Base-by-base conservation (phyloP, 352 stramenopile genomes). In the Phytopythium helicoides region DNA sequence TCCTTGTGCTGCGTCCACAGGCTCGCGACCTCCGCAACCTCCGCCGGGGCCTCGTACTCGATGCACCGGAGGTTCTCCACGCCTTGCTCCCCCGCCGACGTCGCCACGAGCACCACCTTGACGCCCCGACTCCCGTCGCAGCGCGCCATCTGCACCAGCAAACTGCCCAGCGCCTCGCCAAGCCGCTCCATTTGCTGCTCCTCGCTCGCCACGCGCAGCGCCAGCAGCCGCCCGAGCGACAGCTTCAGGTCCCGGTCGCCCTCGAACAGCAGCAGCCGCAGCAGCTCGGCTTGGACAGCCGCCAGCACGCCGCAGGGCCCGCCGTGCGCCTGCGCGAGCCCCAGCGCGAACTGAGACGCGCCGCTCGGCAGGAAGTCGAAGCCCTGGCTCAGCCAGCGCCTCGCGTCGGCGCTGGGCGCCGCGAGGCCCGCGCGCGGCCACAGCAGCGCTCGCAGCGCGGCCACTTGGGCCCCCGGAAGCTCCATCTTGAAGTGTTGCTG, bases 251-350 rank as follows among this genome's bases (percentile, higher is more conserved):
- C 9, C 28, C 28, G 28, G 9, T 5, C 5, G 5, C 9, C 28
- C 36, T 19, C 58, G 52, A 89, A 85, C 22, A 92, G 54, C 37
- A 80, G 68, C n/a, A 71, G 40, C 19, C 72, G 67, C 55, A 91
- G 41, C 33, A 96, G 46, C 53, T 89, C 76, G 25, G 78, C 84
- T 48, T 94, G 84, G 23, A 94, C 80, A 1, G 73, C 75, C 4
- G 86, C 86, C 38, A 96, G 60, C 6, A 96, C 80, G 48, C 86
- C 86, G 51, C 86, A 94, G 6, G 86, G 86, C 1, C 86, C 86
- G 40, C 84, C 86, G 31, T 92, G 76, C 28, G 62, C 61, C 62
- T 94, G 86, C 55, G 83, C 67, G 6, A 95, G 66, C 14, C 80
- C 86, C n/a, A 90, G 50, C 22, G 68, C 57, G 42, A 88, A 90